Evolutionary conservation across 169 alveolate species (phyloP).

Genomic region (Cryptosporidium meleagridis): DNA sequence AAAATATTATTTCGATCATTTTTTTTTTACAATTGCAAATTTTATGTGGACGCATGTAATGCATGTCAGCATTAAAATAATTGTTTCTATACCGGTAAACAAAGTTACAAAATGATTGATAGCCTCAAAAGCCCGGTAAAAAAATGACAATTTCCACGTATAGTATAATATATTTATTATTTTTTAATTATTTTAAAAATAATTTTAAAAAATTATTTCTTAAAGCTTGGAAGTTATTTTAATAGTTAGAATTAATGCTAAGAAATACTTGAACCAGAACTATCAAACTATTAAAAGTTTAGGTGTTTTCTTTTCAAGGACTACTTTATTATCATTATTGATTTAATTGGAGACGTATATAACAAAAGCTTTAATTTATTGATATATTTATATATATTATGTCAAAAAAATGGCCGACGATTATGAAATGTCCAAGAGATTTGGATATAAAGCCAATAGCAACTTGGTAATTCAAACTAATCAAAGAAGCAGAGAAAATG

Average conservation of each 20-base stretch:
- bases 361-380: background rate
- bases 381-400: background rate
- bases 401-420: constrained; percentile 90
- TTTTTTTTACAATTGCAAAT: no score
- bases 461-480: constrained; percentile 79
- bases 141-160: constrained; percentile 26
- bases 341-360: background rate
- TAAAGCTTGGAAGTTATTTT: constrained; percentile 4
- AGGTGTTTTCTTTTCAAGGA: background rate
- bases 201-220: background rate
- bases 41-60: constrained; percentile 44
- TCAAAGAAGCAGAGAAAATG: constrained; percentile 84
- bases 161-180: background rate
- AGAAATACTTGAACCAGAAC: background rate
- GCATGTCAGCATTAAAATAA: constrained; percentile 27
- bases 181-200: background rate
- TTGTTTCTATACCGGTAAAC: constrained; percentile 31
- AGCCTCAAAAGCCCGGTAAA: constrained; percentile 68
- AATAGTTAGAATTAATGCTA: constrained; percentile 2
- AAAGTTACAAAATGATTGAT: constrained; percentile 7
- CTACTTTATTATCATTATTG: background rate
- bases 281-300: background rate
- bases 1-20: no score
- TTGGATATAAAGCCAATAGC: constrained; percentile 87
- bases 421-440: constrained; percentile 91